Base-by-base conservation (phyloP, 495 filamentous ascomycete species). In the Neurospora terricola region DNA sequence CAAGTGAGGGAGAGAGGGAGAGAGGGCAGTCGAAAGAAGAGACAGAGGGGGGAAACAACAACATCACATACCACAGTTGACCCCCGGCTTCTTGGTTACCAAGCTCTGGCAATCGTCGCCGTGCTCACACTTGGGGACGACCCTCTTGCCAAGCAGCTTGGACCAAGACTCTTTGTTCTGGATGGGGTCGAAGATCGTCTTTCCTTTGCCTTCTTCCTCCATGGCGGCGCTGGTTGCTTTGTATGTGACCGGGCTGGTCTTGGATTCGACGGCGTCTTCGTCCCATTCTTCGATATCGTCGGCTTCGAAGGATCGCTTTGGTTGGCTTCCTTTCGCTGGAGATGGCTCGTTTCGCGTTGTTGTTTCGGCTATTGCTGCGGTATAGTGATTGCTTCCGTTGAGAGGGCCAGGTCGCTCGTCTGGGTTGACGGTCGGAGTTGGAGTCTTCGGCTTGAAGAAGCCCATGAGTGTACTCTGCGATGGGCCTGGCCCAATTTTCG, bases 31-130 rank as follows among this genome's bases (percentile, higher is more conserved):
- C 4, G 23, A 21, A 66, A 34, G 14, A 36, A 34, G 21, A 21
- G 34, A 68, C 1, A 23, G 37, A 40, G 10, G 73, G 11, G 23
- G 1, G 39, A 34, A 5, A 37, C 37, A 37, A 11, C 4, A 27
- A 18, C n/a, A 54, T 2, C 62, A 79, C 83, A 73, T 82, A 83
- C 87, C 87, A 73, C 88, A 87, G 76, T 99, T 98, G 70, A 91
- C 81, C 3, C 96, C 96, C 0, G 90, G 86, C 77, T 98, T 99
- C 83, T 93, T 97, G 8, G 94, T 96, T 9, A 89, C 86, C 39
- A 94, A 75, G 70, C 85, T 92, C 70, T 92, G 90, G 79, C 96
- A 98, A 18, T 92, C 91, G 72, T 99, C 96, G 70, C 88, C 84
- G 78, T 99, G 96, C 38, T 97, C 94, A 80, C 96, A 99, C 70